Base-by-base conservation (phyloP, 805 yeast genomes). In the Pichia occidentalis region DNA sequence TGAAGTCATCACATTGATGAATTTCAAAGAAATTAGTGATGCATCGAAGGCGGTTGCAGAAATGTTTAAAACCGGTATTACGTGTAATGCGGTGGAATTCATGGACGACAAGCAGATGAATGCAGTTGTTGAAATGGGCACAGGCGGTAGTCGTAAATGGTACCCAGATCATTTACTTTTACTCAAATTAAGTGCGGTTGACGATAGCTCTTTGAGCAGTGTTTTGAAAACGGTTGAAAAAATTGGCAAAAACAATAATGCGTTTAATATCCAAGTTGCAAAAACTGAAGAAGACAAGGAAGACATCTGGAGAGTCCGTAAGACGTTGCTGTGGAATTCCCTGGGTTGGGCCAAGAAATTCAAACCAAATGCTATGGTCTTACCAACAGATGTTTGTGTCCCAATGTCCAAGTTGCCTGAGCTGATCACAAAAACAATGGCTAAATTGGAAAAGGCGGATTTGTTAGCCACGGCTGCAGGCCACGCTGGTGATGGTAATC, bases 381-480 rank as follows among this genome's bases (percentile, higher is more conserved):
- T 85, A 71, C 80, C 87, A 21, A 84, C 92, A 0, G 94, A 84
- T 60, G 85, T 83, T 5, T 88, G 88, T 5, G 92, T 84, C 12
- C 94, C 94, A 3, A 68, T 84, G 34, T 80, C 88, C 0, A 65
- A 65, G 39, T 65, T 84, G 31, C 76, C 90, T 3, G 61, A 64
- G n/a, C 70, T 81, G 24, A 77, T 84, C 32, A 64, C 69, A 21
- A 76, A 70, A 32, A 75, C 86, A 2, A 75, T 80, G 56, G 61
- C 63, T 5, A 85, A 77, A 40, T 63, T 83, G 48, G 71, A 68
- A 36, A 53, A 57, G 4, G 69, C 75, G 20, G 75, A 76, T 0
- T 56, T 78, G 29, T 51, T 66, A 25, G 72, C 75, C 34, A 75
- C 85, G 1, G 72, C 79, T 22, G 73, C 83, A 29, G 90, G 90